Evolutionary conservation across 2,329 filamentous ascomycete species (phyloP), one percentile per base, ranked within the genome.

Genomic region (Phyllachora maydis): DNA sequence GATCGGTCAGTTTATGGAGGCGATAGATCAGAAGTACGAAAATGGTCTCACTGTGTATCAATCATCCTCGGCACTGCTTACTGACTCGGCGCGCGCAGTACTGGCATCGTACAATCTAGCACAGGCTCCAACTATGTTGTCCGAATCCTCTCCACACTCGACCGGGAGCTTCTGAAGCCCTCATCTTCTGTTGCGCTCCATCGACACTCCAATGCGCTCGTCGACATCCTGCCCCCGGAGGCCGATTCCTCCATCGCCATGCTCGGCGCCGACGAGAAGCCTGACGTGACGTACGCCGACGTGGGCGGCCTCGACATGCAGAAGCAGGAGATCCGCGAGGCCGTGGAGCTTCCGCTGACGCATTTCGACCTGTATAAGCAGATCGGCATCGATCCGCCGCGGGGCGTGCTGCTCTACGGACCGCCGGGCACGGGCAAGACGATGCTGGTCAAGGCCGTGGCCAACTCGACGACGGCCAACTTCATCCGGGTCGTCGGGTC

Each of bases 1-100:
- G 32, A 98, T 98, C 46, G 88, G 88, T 30, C 88, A 98, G 53
- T 98, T 98, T 46, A 98, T 98, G 88, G 88, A 98, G 54, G 88
- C 88, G 26, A 98, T 98, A 45, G 88, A 98, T 49, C 88, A 98
- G 54, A 98, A 93, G 81, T 91, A 63, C 48, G 65, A n/a, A n/a
- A n/a, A n/a, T n/a, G n/a, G n/a, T n/a, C n/a, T n/a, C n/a, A n/a
- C n/a, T n/a, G n/a, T n/a, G n/a, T n/a, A n/a, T n/a, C n/a, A n/a
- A n/a, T n/a, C n/a, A n/a, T n/a, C n/a, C n/a, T n/a, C n/a, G n/a
- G n/a, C n/a, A n/a, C n/a, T n/a, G n/a, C n/a, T n/a, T n/a, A n/a
- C n/a, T n/a, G n/a, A n/a, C n/a, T n/a, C n/a, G n/a, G n/a, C n/a
- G n/a, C n/a, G n/a, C n/a, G 20, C 41, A 92, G 82, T 52, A 98